Evolutionary conservation across 345 rosid genomes (phyloP).

Genomic region (Heritiera fomes): DNA sequence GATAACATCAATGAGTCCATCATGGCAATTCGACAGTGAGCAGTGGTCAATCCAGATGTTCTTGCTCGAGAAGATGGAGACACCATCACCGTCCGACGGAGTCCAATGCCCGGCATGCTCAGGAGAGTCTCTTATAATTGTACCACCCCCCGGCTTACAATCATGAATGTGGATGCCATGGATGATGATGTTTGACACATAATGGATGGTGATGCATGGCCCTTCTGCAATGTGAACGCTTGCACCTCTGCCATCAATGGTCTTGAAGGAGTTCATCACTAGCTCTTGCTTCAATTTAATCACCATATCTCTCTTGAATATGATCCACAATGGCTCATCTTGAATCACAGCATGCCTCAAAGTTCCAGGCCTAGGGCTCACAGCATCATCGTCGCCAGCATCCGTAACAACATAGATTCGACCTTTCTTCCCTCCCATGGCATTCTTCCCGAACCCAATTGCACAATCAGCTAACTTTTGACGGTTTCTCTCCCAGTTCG

Average conservation of each 20-base stretch:
- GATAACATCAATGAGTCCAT: conserved; percentile 73
- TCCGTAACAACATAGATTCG: conserved; percentile 63
- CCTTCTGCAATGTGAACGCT: conserved; percentile 72
- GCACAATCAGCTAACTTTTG: conserved; percentile 71
- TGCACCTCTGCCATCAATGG: conserved; percentile 76
- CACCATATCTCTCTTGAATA: conserved; percentile 74
- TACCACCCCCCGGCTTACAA: conserved; percentile 50
- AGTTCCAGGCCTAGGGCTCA: conserved; percentile 72
- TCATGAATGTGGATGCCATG: conserved; percentile 74
- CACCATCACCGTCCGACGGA: conserved; percentile 63
- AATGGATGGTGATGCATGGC: conserved; percentile 71
- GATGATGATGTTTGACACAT: conserved; percentile 62
- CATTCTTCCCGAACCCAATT: conserved; percentile 74
- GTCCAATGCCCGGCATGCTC: conserved; percentile 55
- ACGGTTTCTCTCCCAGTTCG: conserved; percentile 69
- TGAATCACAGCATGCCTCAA: conserved; percentile 66
- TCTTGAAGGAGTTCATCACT: conserved; percentile 65
- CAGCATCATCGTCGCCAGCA: conserved; percentile 46
- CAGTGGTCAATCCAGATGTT: conserved; percentile 75
- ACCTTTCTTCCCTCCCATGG: conserved; percentile 68
- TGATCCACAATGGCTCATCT: conserved; percentile 74
- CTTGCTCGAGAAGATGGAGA: conserved; percentile 53
- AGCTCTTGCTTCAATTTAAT: conserved; percentile 60
- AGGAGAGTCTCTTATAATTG: conserved; percentile 53
- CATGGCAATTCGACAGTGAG: conserved; percentile 65